These are phyloP conservation scores for Trichoderma brevicompactum DNA, from an alignment of 2,329 filamentous ascomycete species.

Conservation along the genomic window DNA sequence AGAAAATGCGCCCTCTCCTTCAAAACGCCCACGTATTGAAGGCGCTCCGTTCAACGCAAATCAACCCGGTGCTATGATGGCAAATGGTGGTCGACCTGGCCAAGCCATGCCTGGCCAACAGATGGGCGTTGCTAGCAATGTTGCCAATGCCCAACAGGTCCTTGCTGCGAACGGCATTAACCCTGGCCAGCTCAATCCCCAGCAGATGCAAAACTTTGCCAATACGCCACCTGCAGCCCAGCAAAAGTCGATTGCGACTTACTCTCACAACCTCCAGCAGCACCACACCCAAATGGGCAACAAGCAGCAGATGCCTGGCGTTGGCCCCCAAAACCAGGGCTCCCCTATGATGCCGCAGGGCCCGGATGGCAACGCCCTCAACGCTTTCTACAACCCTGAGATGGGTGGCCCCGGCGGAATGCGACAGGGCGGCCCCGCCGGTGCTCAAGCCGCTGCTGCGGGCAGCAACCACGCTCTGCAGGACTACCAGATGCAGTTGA, in stretches of 20 bases:
- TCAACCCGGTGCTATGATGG: slow-evolving; percentile 67
- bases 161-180: slow-evolving; percentile 74
- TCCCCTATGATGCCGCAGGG: slow-evolving; percentile 82
- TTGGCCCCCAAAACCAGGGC: slow-evolving; percentile 73
- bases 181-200: slow-evolving; percentile 70
- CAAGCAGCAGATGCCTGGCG: slow-evolving; percentile 75
- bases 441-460: slow-evolving; percentile 44
- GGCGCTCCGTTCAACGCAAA: slow-evolving; percentile 73
- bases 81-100: slow-evolving; percentile 72
- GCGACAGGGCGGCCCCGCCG: slow-evolving; percentile 51
- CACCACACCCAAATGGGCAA: slow-evolving; percentile 79
- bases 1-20: slow-evolving; percentile 89
- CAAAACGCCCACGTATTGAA: slow-evolving; percentile 82
- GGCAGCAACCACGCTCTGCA: slow-evolving; percentile 78
- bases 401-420: slow-evolving; percentile 63
- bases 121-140: slow-evolving; percentile 59
- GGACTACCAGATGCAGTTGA: slow-evolving; percentile 88
- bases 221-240: slow-evolving; percentile 64
- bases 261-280: slow-evolving; percentile 81
- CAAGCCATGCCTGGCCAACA: slow-evolving; percentile 75
- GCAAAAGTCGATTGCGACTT: slow-evolving; percentile 84
- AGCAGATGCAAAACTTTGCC: slow-evolving; percentile 72
- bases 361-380: slow-evolving; percentile 64
- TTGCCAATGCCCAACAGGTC: slow-evolving; percentile 59
- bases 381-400: slow-evolving; percentile 67